phyloP scores from a whole-genome alignment of 352 stramenopile genomes.

The Pythium rhizo-oryzae region DNA sequence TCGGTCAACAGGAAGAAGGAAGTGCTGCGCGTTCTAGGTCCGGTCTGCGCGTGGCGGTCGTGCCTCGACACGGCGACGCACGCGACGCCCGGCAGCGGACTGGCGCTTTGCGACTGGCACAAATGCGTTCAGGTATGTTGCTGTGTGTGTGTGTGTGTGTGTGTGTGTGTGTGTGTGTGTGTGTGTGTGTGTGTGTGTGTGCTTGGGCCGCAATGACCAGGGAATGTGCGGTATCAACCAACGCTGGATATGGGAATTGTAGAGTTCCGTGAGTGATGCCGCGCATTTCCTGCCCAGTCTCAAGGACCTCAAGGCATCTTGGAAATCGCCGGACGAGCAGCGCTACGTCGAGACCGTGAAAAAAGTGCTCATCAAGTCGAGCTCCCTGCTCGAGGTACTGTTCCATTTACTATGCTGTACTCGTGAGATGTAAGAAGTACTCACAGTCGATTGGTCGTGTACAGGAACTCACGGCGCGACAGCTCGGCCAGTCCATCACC shows the following conservation, averaged over 20 bases:
- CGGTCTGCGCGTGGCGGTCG: constrained; percentile 22
- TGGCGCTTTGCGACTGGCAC: constrained; percentile 19
- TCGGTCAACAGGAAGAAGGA: background rate
- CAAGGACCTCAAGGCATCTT: constrained; percentile 11
- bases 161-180: too few relatives aligned
- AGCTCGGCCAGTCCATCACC: constrained; percentile 17
- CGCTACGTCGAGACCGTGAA: background rate
- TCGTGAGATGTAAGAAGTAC: too few relatives aligned
- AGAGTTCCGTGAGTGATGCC: constrained; percentile 12
- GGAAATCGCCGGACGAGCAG: background rate
- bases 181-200: too few relatives aligned
- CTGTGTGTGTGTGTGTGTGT: background rate
- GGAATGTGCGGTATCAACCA: too few relatives aligned
- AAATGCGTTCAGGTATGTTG: constrained; percentile 1
- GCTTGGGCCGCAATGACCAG: too few relatives aligned
- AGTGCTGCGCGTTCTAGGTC: constrained; percentile 1
- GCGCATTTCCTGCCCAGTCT: constrained; percentile 8
- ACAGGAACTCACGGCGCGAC: constrained; percentile 20
- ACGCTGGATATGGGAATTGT: background rate
- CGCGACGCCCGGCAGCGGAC: background rate
- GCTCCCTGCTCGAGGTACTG: constrained; percentile 17
- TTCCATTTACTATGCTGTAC: background rate
- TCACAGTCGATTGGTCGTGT: background rate
- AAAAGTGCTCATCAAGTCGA: constrained; percentile 20
- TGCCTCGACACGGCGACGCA: constrained; percentile 13